Base-by-base conservation (phyloP, 148 eudicot species). In the Dysphania ambrosioides region DNA sequence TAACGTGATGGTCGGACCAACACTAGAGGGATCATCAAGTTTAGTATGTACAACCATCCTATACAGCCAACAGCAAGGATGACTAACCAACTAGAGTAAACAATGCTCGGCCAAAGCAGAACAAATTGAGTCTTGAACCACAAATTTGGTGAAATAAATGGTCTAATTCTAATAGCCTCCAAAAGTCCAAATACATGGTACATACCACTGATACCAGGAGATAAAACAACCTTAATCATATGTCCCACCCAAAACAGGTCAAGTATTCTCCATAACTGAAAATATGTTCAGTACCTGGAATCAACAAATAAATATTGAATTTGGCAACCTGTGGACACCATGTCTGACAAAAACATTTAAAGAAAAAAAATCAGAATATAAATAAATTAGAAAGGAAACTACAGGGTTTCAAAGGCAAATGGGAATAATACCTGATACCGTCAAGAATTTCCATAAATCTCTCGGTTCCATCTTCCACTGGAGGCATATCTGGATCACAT, bases 381-480 rank as follows among this genome's bases (percentile, higher is more conserved):
- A 44, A 41, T 29, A 35, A n/a, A 30, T 56, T 30, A n/a, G 36
- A 77, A 2, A 84, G 42, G 31, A 59, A 49, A 55, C 67, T 49
- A 40, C 9, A 56, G 55, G 58, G 21, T 3, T 30, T 42, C 24
- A 71, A 44, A 72, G 63, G 32, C n/a, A 49, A 44, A 70, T 66
- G 10, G 1, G 11, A 56, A 2, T 13, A 40, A 60, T 79, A 95
- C 99, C 99, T 83, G 66, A 95, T 89, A 47, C 89, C 88, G 76
- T 87, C 97, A 73, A 95, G 83, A 82, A 92, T 92, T 85, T 92
- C 94, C 86, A 82, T 84, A 80, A 92, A 95, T 80, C 99, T 88
- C 79, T 82, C 92, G 24, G 99, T 95, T 71, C 96, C 96, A 83
- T 95, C 94, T 79, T 92, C 97, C 66, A 92, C 94, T 41, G 97